Conservation (phyloP, 192 early-diverging fungal genomes). For the Coemansia sp. region DNA sequence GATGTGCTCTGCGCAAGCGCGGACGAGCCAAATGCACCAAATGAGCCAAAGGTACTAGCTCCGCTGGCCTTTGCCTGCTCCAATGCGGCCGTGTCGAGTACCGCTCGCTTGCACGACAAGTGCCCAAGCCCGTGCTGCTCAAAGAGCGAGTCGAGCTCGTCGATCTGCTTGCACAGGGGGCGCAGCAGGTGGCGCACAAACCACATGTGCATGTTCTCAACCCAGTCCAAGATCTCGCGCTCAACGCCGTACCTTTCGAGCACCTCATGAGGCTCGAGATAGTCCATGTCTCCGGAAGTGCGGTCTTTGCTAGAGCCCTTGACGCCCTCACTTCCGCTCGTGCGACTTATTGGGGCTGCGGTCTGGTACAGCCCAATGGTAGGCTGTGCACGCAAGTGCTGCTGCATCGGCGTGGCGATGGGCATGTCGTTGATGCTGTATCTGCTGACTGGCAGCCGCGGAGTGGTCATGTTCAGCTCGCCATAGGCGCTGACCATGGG, state of each 20-base stretch:
- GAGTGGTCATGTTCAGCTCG: slow-evolving; percentile 18
- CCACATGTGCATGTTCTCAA: slow-evolving; percentile 56
- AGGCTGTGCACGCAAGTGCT: slow-evolving; percentile 46
- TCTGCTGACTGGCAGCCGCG: slow-evolving; percentile 33
- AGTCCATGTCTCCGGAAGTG: slow-evolving; percentile 28
- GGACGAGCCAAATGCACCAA: slow-evolving; percentile 8
- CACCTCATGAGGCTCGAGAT: slow-evolving; percentile 53
- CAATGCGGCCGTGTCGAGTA: slow-evolving; percentile 32
- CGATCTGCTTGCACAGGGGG: slow-evolving; percentile 49
- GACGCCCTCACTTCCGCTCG: slow-evolving; percentile 25
- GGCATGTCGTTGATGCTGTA: slow-evolving; percentile 26
- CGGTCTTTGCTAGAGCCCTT: slow-evolving; percentile 38
- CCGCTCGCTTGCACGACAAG: slow-evolving; percentile 42
- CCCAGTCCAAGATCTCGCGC: slow-evolving; percentile 42
- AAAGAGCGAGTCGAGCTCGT: slow-evolving; percentile 46
- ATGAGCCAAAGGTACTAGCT: background rate
- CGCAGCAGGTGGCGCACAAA: slow-evolving; percentile 52
- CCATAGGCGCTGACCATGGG: background rate
- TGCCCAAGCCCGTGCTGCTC: slow-evolving; percentile 46
- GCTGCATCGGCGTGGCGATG: slow-evolving; percentile 33
- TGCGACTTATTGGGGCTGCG: slow-evolving; percentile 34
- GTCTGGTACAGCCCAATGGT: slow-evolving; percentile 52
- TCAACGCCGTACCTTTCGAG: slow-evolving; percentile 41
- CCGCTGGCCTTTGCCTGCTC: slow-evolving; percentile 28
- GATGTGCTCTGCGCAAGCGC: slow-evolving; percentile 2